Base-by-base conservation (phyloP, 805 yeast species). In the Hanseniaspora singularis region DNA sequence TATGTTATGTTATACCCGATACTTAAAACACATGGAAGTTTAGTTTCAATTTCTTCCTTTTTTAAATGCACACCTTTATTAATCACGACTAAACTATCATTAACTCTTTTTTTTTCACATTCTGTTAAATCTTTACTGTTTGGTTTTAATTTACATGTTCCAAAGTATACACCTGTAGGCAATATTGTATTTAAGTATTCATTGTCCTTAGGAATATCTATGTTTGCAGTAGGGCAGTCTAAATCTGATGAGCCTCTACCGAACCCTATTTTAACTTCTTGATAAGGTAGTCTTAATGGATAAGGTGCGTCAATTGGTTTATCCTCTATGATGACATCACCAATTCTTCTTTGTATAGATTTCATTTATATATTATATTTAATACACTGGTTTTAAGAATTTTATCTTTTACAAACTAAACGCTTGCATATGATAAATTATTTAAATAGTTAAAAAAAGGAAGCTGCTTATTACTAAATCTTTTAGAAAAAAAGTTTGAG, bases 1-100 rank as follows among this genome's bases (percentile, higher is more conserved):
- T 77, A 92, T 60, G 80, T 89, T 32, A 98, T 97, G 59, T 92
- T 92, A 83, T 87, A 85, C 1, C 99, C 99, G 16, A 92, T 71
- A 8, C 95, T 84, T 84, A 89, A 81, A 8, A 92, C 98, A 79
- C 87, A 86, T 0, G 96, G 96, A 22, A 77, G 66, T 16, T 64
- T 20, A 4, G 16, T 63, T 42, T 69, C 69, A 2, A 71, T 64
- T 33, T 70, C 73, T 2, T 54, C 56, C 0, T 44, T 54, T 14
- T 51, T 45, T 48, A 87, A 63, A 9, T 62, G 55, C 5, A 60
- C 52, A 0, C 95, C 96, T 56, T 73, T 76, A 49, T 76, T 81
- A 58, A 80, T 75, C 31, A 65, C 70, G 14, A 78, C 79, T 22
- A 23, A 33, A 15, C 33, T 32, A 28, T 33, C 28, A 23, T 43